A percentile compares a stretch with the other conserved stretches of the same genome.
phyloP scores from a whole-genome alignment of 2,329 filamentous ascomycete genomes.

The Ambrosiella xylebori region DNA sequence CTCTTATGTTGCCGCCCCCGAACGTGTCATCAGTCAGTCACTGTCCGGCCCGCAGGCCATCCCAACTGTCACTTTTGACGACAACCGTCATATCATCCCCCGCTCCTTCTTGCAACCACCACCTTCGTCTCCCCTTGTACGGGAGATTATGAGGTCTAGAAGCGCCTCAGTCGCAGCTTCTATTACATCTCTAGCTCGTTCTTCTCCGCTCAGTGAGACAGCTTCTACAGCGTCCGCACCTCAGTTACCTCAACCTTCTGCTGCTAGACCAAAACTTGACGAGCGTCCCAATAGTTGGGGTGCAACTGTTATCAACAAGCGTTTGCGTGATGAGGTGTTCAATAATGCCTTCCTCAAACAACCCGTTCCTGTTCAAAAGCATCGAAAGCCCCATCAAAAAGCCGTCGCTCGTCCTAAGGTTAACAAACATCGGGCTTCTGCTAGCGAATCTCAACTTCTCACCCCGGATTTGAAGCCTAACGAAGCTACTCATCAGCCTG shows the following conservation, averaged over 20 bases:
- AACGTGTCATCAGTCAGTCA: conserved; percentile 51
- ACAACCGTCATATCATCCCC: conserved; percentile 86
- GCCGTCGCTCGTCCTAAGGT: conserved; percentile 37
- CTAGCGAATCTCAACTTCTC: conserved; percentile 2
- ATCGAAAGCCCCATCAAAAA: conserved; percentile 53
- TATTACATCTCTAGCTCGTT: not conserved
- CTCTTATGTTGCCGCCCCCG: not conserved
- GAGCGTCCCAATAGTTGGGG: conserved; percentile 60
- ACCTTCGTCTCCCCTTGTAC: conserved; percentile 10
- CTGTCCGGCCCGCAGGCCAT: conserved; percentile 48
- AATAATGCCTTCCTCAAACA: conserved; percentile 81
- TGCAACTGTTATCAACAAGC: conserved; percentile 77
- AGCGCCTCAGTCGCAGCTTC: conserved; percentile 10
- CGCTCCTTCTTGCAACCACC: conserved; percentile 55
- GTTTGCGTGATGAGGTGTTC: conserved; percentile 76
- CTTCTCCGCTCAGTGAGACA: not conserved
- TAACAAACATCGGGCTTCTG: conserved; percentile 5
- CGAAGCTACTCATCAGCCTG: not conserved
- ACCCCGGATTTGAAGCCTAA: conserved; percentile 3
- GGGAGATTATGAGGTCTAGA: conserved; percentile 11
- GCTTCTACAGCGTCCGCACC: conserved; percentile 9
- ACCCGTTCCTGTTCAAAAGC: conserved; percentile 62
- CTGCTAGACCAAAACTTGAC: conserved; percentile 26
- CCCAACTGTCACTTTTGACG: conserved; percentile 82
- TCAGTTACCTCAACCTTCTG: conserved; percentile 17